Conservation (phyloP, 2,329 filamentous ascomycete genomes). For the Orbilia ellipsospora region DNA sequence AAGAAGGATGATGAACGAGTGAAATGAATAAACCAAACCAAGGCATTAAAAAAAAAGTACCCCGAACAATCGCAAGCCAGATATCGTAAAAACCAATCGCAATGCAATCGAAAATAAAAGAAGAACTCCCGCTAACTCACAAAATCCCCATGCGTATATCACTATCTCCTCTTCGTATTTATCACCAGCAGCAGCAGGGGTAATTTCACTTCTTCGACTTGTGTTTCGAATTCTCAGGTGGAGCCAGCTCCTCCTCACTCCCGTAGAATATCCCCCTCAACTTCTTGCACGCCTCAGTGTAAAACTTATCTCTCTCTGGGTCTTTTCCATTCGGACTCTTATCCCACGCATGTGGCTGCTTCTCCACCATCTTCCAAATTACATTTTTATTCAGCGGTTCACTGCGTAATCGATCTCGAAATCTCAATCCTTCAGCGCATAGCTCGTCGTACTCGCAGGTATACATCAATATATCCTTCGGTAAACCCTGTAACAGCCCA, state of each 20-base stretch:
- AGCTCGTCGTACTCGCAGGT: conserved; percentile 76
- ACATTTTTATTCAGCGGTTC: conserved; percentile 68
- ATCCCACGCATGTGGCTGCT: conserved; percentile 74
- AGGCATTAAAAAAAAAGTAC: conserved; percentile 10
- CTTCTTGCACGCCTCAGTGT: conserved; percentile 68
- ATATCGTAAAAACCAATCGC: not conserved
- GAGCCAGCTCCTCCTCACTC: conserved; percentile 55
- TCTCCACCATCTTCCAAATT: conserved; percentile 69
- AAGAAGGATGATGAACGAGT: not conserved
- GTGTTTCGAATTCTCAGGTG: conserved; percentile 58
- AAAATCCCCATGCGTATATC: conserved; percentile 16
- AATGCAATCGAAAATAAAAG: conserved; percentile 1
- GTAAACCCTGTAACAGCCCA: conserved; percentile 66
- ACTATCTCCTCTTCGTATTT: not conserved
- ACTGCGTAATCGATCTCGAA: conserved; percentile 69
- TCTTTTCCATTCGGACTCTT: conserved; percentile 72
- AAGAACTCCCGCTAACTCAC: conserved; percentile 52
- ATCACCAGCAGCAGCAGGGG: not conserved
- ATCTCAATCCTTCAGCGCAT: conserved; percentile 70
- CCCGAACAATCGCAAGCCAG: not conserved
- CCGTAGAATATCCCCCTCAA: conserved; percentile 65
- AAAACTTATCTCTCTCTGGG: conserved; percentile 67
- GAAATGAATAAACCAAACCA: conserved; percentile 8
- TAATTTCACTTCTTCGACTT: conserved; percentile 54
- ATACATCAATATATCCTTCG: conserved; percentile 69